Percentiles rank a stretch among this genome's conserved stretches.
Evolutionary conservation across 2,329 filamentous ascomycete species (phyloP).

Genomic region (Paraphoma sp.): DNA sequence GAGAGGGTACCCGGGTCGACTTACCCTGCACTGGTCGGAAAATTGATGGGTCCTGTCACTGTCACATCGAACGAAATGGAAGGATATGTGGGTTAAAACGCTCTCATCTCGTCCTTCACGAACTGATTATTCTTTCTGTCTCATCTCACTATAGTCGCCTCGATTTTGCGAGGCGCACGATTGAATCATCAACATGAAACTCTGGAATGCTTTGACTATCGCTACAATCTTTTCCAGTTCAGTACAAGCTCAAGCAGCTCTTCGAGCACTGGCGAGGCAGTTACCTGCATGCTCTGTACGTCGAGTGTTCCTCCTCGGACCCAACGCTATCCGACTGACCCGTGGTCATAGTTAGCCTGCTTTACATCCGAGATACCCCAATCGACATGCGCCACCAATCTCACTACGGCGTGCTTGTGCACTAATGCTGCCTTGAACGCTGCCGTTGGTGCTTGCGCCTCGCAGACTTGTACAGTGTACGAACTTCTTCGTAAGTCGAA

Average conservation of each 20-base stretch:
- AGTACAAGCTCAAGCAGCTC: conserved; percentile 16
- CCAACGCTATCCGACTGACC: conserved; percentile 2
- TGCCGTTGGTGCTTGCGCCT: conserved; percentile 44
- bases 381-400: conserved; percentile 47
- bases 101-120: too few relatives aligned
- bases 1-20: too few relatives aligned
- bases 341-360: conserved; percentile 21
- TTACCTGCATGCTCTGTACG: conserved; percentile 28
- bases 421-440: conserved; percentile 41
- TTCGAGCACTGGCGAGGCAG: conserved; percentile 13
- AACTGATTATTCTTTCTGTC: too few relatives aligned
- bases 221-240: conserved; percentile 4
- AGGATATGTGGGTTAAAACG: too few relatives aligned
- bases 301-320: not conserved
- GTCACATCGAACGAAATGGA: too few relatives aligned
- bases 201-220: too few relatives aligned
- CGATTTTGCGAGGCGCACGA: too few relatives aligned
- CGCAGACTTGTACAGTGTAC: conserved; percentile 42
- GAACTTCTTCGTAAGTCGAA: conserved; percentile 37
- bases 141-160: too few relatives aligned
- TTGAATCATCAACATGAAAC: too few relatives aligned
- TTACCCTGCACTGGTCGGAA: too few relatives aligned
- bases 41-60: too few relatives aligned
- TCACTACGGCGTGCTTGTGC: conserved; percentile 50
- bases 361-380: conserved; percentile 31